A percentile compares a stretch with the other conserved stretches of the same genome.
Evolutionary conservation across 2,329 filamentous ascomycete species (phyloP).

Genomic region (Penicillium polonicum): DNA sequence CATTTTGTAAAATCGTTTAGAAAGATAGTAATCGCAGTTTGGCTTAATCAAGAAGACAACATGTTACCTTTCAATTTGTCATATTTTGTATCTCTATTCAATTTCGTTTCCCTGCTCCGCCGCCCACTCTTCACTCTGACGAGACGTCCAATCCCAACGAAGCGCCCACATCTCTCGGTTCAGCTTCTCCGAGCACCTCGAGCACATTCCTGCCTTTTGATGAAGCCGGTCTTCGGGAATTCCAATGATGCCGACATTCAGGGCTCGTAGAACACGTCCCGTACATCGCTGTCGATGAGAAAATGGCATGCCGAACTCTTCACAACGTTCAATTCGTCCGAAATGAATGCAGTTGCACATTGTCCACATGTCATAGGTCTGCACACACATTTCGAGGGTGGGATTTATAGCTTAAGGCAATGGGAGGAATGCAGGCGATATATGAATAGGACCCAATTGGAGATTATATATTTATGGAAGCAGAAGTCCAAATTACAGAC

Average conservation of each 20-base stretch:
- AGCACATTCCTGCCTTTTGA: constrained; percentile 1
- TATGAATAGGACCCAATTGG: neutral
- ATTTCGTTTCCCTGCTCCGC: neutral
- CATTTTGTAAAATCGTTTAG: neutral
- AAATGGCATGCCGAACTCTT: constrained; percentile 2
- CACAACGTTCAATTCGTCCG: neutral
- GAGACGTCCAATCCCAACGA: constrained; percentile 8
- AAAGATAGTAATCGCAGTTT: neutral
- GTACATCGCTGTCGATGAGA: neutral
- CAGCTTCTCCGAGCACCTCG: neutral
- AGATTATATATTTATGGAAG: neutral
- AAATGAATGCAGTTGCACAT: constrained; percentile 4
- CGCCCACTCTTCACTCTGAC: constrained; percentile 8
- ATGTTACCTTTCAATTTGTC: neutral
- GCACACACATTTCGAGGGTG: neutral
- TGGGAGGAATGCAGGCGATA: no score
- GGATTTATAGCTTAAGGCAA: no score
- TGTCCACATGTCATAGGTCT: neutral
- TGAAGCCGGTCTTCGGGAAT: constrained; percentile 16
- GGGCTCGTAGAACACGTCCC: neutral
- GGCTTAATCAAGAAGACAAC: neutral
- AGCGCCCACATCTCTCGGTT: constrained; percentile 8
- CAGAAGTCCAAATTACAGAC: no score
- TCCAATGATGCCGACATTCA: neutral
- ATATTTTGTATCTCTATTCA: neutral